Base-by-base conservation (phyloP, 108 stramenopile genomes). In the Cyclotella kingstonii region DNA sequence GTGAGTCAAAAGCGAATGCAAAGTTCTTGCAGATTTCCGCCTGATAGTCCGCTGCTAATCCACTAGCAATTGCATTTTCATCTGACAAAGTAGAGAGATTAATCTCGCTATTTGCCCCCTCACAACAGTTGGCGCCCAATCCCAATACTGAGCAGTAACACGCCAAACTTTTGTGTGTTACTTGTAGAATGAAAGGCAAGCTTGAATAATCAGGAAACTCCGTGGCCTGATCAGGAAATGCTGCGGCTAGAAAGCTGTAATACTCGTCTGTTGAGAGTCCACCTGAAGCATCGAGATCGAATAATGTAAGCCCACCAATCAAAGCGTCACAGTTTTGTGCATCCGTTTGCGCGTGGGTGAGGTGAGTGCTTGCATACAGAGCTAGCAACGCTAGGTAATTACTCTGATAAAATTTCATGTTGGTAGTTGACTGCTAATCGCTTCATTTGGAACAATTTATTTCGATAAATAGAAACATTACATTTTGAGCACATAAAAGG, bases 71-170 rank as follows among this genome's bases (percentile, higher is more conserved):
- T 1, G 15, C 21, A 9, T 18, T 22, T 17, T 46, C 45, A 46
- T 46, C 17, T 22, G 12, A 9, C 12, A 46, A 1, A 9, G 23
- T 22, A 18, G 15, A 18, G 1, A 46, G 1, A 19, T 18, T 18
- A 2, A 46, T 22, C 45, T 46, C 45, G 19, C 21, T 22, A 17
- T 46, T 22, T 9, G 45, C 21, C 1, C 45, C 45, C 3, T 23
- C 2, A 46, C 45, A 46, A 5, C 45, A 46, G 45, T 46, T 22
- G 2, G 19, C 45, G 21, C 45, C 45, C 1, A 18, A 18, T 22
- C 45, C 45, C 45, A 46, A 22, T 1, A 46, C 45, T 9, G 45
- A 23, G 17, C 45, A 46, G 21, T 46, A 46, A 22, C 45, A 46
- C 19, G 45, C 3, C 45, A 46, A 5, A 2, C 15, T 17, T 22